These are phyloP conservation scores for Blepharisma japonicum DNA, from an alignment of 73 alveolate genomes.

Conservation along the genomic window DNA sequence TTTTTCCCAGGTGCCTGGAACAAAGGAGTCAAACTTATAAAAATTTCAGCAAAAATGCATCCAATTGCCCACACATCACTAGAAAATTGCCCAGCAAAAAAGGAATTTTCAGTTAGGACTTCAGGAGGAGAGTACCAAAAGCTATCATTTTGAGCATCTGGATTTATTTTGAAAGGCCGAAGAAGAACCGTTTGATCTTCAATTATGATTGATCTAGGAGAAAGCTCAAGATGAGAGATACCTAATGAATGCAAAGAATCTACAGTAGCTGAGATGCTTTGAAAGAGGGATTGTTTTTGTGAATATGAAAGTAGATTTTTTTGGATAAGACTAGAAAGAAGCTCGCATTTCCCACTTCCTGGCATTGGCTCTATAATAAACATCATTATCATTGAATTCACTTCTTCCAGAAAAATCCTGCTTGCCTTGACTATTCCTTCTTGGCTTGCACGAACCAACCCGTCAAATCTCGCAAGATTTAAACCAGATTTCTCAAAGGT, in stretches of 20 bases:
- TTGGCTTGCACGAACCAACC: not conserved
- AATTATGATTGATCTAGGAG: not conserved
- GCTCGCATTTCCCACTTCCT: not conserved
- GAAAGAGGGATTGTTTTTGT: not conserved
- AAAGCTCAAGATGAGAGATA: not conserved
- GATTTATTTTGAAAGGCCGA: not conserved
- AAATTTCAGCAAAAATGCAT: conserved; percentile 26
- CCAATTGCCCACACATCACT: conserved; percentile 15
- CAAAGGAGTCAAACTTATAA: conserved; percentile 1
- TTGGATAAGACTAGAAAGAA: not conserved
- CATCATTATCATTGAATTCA: not conserved
- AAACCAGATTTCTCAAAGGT: conserved; percentile 16
- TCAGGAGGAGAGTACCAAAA: conserved; percentile 14
- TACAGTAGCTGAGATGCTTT: not conserved
- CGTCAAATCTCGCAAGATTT: not conserved
- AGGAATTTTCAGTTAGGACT: not conserved
- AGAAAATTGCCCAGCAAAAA: not conserved
- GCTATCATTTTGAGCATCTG: conserved; percentile 3
- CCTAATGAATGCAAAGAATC: conserved; percentile 8
- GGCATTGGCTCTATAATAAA: not conserved
- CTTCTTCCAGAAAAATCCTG: not conserved
- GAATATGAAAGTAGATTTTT: conserved; percentile 7
- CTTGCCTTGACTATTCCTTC: not conserved
- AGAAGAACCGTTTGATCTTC: not conserved
- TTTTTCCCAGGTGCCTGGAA: conserved; percentile 13